phyloP scores from a whole-genome alignment of 306 rosid genomes.

The Pyrus communis region DNA sequence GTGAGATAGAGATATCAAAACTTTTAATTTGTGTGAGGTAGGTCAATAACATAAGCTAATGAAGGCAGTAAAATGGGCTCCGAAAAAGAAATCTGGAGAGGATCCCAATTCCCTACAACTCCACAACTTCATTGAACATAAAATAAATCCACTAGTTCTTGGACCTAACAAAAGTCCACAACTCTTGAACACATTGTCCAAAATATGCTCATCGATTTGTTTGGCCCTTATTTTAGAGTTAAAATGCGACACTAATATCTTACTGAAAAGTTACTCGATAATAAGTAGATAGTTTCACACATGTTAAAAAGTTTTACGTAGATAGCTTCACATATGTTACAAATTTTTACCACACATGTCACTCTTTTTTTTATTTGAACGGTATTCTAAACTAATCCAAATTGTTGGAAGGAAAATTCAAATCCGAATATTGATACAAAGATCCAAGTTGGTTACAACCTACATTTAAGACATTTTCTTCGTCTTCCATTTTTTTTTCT shows the following conservation, averaged over 20 bases:
- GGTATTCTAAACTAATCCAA: too few relatives aligned
- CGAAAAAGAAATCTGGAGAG: too few relatives aligned
- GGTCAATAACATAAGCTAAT: accelerated
- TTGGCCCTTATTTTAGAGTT: neutral
- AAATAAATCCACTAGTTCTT: neutral
- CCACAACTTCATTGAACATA: neutral
- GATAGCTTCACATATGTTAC: neutral
- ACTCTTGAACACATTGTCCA: neutral
- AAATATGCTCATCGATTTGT: neutral
- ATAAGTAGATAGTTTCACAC: neutral
- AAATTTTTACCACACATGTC: too few relatives aligned
- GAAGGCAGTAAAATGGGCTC: too few relatives aligned
- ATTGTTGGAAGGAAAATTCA: too few relatives aligned
- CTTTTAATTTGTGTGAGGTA: too few relatives aligned
- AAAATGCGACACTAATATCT: neutral
- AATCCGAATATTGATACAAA: too few relatives aligned
- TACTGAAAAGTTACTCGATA: neutral
- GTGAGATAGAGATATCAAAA: too few relatives aligned
- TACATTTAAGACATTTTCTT: neutral
- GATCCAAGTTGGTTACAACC: neutral
- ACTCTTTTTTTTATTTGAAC: too few relatives aligned
- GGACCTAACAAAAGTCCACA: neutral
- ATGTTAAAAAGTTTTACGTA: too few relatives aligned
- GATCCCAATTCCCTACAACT: neutral
- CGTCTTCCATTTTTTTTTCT: neutral